These are phyloP conservation scores for Neodidymelliopsis sp. DNA, from an alignment of 2,329 filamentous ascomycete genomes.

Conservation along the genomic window DNA sequence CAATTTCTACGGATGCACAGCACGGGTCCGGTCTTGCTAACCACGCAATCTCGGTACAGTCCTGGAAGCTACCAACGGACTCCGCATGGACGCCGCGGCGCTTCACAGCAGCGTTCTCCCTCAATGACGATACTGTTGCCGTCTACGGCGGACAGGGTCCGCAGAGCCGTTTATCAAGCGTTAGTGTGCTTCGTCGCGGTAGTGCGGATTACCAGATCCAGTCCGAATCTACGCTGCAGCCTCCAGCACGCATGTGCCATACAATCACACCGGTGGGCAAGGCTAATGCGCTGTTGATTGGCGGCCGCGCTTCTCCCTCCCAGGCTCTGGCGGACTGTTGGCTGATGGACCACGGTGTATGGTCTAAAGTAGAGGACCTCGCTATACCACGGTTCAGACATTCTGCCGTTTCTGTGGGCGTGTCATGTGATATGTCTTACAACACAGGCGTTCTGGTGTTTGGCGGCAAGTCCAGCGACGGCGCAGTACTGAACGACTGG, in stretches of 20 bases:
- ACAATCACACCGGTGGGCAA: slow-evolving; percentile 72
- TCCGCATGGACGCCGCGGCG: slow-evolving; percentile 42
- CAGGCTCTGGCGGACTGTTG: slow-evolving; percentile 76
- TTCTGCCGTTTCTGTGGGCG: slow-evolving; percentile 60
- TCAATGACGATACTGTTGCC: slow-evolving; percentile 42
- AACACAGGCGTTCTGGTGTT: slow-evolving; percentile 53
- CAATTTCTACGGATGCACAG: neutral
- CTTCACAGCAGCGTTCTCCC: slow-evolving; percentile 50
- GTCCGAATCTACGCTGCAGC: slow-evolving; percentile 44
- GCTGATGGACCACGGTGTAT: slow-evolving; percentile 69
- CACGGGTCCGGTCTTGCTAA: slow-evolving; percentile 1
- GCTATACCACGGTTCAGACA: slow-evolving; percentile 79
- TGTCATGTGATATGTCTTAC: slow-evolving; percentile 54
- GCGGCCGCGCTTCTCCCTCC: slow-evolving; percentile 80
- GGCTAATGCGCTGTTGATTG: slow-evolving; percentile 69
- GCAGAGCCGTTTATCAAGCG: slow-evolving; percentile 57
- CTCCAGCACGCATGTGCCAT: slow-evolving; percentile 70
- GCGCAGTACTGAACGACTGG: slow-evolving; percentile 53
- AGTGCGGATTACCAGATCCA: slow-evolving; percentile 21
- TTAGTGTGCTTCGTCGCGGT: slow-evolving; percentile 46
- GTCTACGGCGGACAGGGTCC: slow-evolving; percentile 57
- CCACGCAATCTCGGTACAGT: slow-evolving; percentile 25
- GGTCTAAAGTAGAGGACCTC: slow-evolving; percentile 72
- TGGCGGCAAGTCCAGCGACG: slow-evolving; percentile 55
- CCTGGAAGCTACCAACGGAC: slow-evolving; percentile 18